A percentile compares a stretch with the other conserved stretches of the same genome.
phyloP scores from a whole-genome alignment of 352 stramenopile species.

The Phytophthora rubi region DNA sequence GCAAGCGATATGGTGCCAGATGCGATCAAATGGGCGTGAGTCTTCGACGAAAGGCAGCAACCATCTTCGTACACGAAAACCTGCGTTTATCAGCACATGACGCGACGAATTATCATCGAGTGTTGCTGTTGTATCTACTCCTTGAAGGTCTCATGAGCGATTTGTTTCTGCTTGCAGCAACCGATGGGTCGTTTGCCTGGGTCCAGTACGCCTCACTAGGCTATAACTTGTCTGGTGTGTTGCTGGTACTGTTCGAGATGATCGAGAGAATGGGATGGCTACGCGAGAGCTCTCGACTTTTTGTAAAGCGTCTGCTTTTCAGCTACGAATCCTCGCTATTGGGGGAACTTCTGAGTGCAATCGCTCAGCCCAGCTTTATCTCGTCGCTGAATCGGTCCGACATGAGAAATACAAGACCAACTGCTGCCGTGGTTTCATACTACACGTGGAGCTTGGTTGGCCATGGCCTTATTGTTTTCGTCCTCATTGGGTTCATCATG shows the following conservation, averaged over 20 bases:
- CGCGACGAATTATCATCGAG: slow-evolving; percentile 19
- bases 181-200: slow-evolving; percentile 12
- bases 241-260: slow-evolving; percentile 27
- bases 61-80: slow-evolving; percentile 12
- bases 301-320: slow-evolving; percentile 17
- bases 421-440: slow-evolving; percentile 1
- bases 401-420: slow-evolving; percentile 1
- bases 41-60: slow-evolving; percentile 4
- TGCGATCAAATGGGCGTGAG: neutral
- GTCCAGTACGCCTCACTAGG: slow-evolving; percentile 29
- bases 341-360: slow-evolving; percentile 17
- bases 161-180: slow-evolving; percentile 21
- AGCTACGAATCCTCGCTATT: slow-evolving; percentile 19
- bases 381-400: slow-evolving; percentile 12
- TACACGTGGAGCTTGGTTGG: slow-evolving; percentile 14
- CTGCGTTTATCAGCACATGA: slow-evolving; percentile 7
- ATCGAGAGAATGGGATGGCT: slow-evolving; percentile 19
- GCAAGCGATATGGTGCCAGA: slow-evolving; percentile 8
- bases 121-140: slow-evolving; percentile 18
- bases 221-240: slow-evolving; percentile 26
- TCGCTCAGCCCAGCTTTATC: slow-evolving; percentile 4
- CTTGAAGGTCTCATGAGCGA: slow-evolving; percentile 28
- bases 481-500: slow-evolving; percentile 1
- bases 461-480: neutral
- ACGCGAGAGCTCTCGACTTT: neutral